Evolutionary conservation across 2,329 filamentous ascomycete genomes (phyloP).

Genomic region (Pyrenochaeta sp.): DNA sequence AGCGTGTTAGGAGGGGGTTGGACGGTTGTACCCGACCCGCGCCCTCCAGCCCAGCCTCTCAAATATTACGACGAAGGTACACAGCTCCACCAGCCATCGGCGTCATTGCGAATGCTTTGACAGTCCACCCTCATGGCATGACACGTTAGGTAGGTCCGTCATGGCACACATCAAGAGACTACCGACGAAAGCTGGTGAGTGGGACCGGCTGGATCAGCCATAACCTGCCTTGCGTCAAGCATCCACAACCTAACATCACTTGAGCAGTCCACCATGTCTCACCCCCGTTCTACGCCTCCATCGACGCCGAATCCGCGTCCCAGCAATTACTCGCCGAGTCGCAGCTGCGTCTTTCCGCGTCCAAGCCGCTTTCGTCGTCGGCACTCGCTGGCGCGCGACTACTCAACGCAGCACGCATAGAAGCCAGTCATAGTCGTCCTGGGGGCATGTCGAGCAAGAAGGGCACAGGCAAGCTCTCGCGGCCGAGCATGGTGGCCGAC

Average conservation of each 20-base stretch:
- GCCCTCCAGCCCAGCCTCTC: constrained; percentile 7
- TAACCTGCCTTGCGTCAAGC: background rate
- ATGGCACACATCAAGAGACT: constrained; percentile 21
- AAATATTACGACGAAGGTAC: background rate
- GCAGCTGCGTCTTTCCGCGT: constrained; percentile 18
- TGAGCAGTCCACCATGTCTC: constrained; percentile 1
- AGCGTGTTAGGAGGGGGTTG: constrained; percentile 19
- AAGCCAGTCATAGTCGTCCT: constrained; percentile 11
- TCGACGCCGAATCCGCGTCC: constrained; percentile 26
- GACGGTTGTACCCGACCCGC: constrained; percentile 8
- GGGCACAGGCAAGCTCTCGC: constrained; percentile 27
- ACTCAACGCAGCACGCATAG: constrained; percentile 41
- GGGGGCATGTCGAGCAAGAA: constrained; percentile 3
- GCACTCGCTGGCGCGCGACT: constrained; percentile 32
- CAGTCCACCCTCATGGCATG: background rate
- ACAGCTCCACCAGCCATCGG: constrained; percentile 10
- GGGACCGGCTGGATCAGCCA: too few relatives aligned
- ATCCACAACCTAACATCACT: background rate
- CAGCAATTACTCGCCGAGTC: constrained; percentile 36
- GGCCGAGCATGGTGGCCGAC: constrained; percentile 15
- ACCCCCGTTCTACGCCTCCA: background rate
- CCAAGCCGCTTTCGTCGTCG: constrained; percentile 12
- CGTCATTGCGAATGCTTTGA: constrained; percentile 3
- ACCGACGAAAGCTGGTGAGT: constrained; percentile 9
- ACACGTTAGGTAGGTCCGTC: background rate